Evolutionary conservation across 305 asterid genomes (phyloP), one percentile per base, ranked within the genome.

Genomic region (Fraxinus sp.): DNA sequence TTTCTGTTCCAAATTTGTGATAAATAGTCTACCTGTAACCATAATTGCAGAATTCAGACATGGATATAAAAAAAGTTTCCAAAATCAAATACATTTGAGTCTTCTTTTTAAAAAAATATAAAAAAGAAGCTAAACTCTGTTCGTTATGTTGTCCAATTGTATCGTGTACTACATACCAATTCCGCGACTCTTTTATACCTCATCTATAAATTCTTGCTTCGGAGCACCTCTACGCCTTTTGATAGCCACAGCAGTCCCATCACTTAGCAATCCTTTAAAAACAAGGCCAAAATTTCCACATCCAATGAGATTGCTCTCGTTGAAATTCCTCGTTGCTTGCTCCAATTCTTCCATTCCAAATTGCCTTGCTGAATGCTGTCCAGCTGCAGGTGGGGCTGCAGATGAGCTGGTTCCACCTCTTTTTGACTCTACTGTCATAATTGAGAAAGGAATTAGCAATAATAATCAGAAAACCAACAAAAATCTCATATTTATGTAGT

Each of bases 231-330:
- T 41, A 14, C 94, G 94, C 80, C 89, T 85, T 83, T 94, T 92
- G 82, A 91, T 82, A 35, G 97, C 97, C 39, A 92, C 97, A 3
- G 91, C 83, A 55, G 92, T 91, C 35, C 98, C 98, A 82, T 94
- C 96, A 35, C 79, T 68, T 70, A 92, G 95, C 83, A 94, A 85
- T 3, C 98, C 98, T 88, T 92, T 94, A 75, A 59, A 92, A 79
- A 89, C 97, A 1, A 87, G 83, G 11, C 98, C 98, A 75, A 91
- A 91, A 76, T 82, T 91, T 36, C 98, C 98, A 73, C 36, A 77
- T 10, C 98, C 97, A 37, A 94, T 94, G 72, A 94, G 91, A 86
- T 89, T 90, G 79, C 84, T 86, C 73, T 89, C 92, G 87, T 78
- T 82, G 83, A 94, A 92, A 28, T 90, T 49, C 75, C 84, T 88